Conservation (phyloP, 768 basidiomycete species). For the Rhizopogon vinicolor region DNA sequence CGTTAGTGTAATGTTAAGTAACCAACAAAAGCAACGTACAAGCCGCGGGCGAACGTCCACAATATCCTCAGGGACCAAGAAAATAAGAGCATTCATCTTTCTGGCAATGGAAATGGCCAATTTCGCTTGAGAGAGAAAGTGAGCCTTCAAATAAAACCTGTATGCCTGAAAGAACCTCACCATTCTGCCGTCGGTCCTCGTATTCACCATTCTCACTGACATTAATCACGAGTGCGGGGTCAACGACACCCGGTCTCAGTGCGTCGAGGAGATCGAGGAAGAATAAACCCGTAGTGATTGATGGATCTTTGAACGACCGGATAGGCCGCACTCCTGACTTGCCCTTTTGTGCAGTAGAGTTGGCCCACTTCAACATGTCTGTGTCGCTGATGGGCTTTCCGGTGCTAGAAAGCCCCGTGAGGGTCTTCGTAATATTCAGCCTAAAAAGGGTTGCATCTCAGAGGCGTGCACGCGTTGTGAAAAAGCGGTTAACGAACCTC, state of each 20-base stretch:
- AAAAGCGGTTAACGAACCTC: slow-evolving; percentile 49
- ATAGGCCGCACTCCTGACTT: slow-evolving; percentile 59
- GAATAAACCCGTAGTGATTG: slow-evolving; percentile 84
- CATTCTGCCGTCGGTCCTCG: slow-evolving; percentile 90
- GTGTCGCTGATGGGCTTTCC: slow-evolving; percentile 86
- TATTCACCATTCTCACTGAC: slow-evolving; percentile 62
- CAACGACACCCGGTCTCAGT: slow-evolving; percentile 91
- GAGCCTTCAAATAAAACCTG: neutral
- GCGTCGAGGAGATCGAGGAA: slow-evolving; percentile 91
- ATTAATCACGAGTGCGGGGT: slow-evolving; percentile 70
- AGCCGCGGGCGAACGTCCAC: slow-evolving; percentile 90
- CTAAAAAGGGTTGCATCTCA: slow-evolving; percentile 28
- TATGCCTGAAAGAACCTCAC: slow-evolving; percentile 37
- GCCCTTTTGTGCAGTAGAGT: slow-evolving; percentile 74
- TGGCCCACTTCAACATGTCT: slow-evolving; percentile 97
- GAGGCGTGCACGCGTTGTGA: neutral
- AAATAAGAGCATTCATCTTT: slow-evolving; percentile 95
- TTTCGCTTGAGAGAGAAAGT: slow-evolving; percentile 60
- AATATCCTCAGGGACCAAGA: slow-evolving; percentile 95
- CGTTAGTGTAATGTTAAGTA: neutral
- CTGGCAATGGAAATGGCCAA: slow-evolving; percentile 97
- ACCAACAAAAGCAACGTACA: slow-evolving; percentile 42
- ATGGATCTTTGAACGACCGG: slow-evolving; percentile 93
- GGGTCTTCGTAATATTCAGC: slow-evolving; percentile 87
- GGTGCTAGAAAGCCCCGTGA: slow-evolving; percentile 62